Evolutionary conservation across 306 rosid genomes (phyloP).

Genomic region (Ochetophila trinervis): DNA sequence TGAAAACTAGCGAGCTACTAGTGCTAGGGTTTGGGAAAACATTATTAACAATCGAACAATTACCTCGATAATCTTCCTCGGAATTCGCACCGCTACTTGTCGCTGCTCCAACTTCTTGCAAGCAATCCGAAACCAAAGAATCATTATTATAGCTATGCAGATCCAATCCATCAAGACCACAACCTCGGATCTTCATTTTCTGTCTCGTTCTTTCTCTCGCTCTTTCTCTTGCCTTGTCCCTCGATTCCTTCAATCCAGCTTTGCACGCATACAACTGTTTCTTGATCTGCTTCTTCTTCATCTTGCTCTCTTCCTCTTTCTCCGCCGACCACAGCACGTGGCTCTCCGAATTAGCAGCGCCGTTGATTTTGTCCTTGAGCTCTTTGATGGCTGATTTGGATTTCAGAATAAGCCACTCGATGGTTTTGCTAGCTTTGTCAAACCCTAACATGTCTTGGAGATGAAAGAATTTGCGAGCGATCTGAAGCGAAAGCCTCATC

Average conservation of each 20-base stretch:
- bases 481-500: conserved; percentile 55
- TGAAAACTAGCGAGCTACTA: too few relatives aligned
- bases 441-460: conserved; percentile 59
- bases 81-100: conserved; percentile 22
- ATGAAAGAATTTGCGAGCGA: conserved; percentile 54
- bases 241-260: conserved; percentile 45
- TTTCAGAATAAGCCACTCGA: conserved; percentile 50
- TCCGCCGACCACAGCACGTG: too few relatives aligned
- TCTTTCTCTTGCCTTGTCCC: conserved; percentile 48
- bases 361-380: too few relatives aligned
- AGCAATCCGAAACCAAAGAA: too few relatives aligned
- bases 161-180: too few relatives aligned
- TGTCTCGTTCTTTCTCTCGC: conserved; percentile 53
- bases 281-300: conserved; percentile 11
- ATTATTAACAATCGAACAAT: conserved; percentile 17
- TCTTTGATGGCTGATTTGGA: conserved; percentile 45
- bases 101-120: neutral
- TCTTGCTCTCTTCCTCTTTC: neutral
- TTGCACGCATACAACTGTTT: too few relatives aligned
- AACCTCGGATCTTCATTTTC: conserved; percentile 21
- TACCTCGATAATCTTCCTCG: conserved; percentile 24
- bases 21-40: neutral
- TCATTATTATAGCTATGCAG: too few relatives aligned
- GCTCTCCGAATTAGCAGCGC: neutral
- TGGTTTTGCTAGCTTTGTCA: conserved; percentile 56